These are phyloP conservation scores for Forsythia suspensa DNA, from an alignment of 257 asterid species.

Conservation along the genomic window DNA sequence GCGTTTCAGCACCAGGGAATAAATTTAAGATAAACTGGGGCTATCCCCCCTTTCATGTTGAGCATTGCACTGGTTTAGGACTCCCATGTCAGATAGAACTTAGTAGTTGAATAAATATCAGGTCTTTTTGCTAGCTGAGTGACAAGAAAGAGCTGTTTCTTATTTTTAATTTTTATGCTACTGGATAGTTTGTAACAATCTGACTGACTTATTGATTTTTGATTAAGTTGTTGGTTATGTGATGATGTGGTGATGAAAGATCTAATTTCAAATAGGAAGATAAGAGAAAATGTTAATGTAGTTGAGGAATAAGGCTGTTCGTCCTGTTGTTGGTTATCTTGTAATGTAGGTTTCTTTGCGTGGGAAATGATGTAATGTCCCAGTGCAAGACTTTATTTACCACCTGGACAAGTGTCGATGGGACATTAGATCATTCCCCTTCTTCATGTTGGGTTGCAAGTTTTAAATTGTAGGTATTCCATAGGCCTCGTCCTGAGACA, in stretches of 20 bases:
- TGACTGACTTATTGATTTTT: neutral
- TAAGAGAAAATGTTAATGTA: too few relatives aligned
- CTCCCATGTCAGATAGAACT: constrained; percentile 15
- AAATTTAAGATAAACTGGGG: constrained; percentile 21
- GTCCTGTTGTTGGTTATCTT: too few relatives aligned
- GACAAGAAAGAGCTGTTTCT: neutral
- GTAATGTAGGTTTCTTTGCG: too few relatives aligned
- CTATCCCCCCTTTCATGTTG: constrained; percentile 10
- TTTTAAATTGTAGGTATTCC: too few relatives aligned
- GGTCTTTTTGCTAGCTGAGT: neutral
- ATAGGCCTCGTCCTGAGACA: too few relatives aligned
- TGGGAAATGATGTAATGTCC: too few relatives aligned
- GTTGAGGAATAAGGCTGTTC: too few relatives aligned
- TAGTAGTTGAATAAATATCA: neutral
- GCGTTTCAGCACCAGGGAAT: constrained; percentile 95
- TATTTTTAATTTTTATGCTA: neutral
- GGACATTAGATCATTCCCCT: too few relatives aligned
- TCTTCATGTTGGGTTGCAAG: too few relatives aligned
- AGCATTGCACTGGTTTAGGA: constrained; percentile 4
- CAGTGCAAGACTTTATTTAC: too few relatives aligned
- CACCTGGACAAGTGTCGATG: too few relatives aligned
- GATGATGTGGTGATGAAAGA: neutral
- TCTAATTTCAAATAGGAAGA: too few relatives aligned
- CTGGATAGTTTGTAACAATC: neutral
- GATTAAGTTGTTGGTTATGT: neutral